These are phyloP conservation scores for Trichoderma simmonsii DNA, from an alignment of 2,329 filamentous ascomycete species.

Conservation along the genomic window DNA sequence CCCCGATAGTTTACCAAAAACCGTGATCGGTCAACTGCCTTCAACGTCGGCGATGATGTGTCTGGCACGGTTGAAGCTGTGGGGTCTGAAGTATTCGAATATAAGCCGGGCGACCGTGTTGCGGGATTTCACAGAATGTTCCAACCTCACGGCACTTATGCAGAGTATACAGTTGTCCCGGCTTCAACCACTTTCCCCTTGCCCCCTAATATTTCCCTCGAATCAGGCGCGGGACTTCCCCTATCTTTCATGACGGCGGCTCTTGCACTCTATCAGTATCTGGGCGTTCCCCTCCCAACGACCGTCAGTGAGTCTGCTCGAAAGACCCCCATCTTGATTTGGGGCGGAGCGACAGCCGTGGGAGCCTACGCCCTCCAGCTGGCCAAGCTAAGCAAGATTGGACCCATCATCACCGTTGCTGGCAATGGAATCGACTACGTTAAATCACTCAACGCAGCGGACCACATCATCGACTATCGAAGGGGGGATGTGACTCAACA, in stretches of 20 bases:
- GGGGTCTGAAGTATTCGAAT: conserved; percentile 24
- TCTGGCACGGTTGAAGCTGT: conserved; percentile 25
- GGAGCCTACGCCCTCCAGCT: conserved; percentile 58
- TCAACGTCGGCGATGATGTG: conserved; percentile 28
- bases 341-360: conserved; percentile 51
- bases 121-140: conserved; percentile 50
- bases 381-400: conserved; percentile 46
- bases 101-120: conserved; percentile 40
- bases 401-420: conserved; percentile 57
- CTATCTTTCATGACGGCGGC: conserved; percentile 7
- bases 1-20: neutral
- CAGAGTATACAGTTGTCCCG: conserved; percentile 56
- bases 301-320: neutral
- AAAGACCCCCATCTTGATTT: conserved; percentile 37
- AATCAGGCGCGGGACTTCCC: neutral
- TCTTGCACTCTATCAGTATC: neutral
- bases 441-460: neutral
- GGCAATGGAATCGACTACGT: conserved; percentile 32
- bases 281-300: neutral
- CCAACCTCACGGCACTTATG: conserved; percentile 50
- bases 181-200: conserved; percentile 55
- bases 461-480: conserved; percentile 7
- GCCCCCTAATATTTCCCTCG: conserved; percentile 44
- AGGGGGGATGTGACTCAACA: neutral
- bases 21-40: neutral